phyloP scores from a whole-genome alignment of 129 eudicot genomes.

The Flaveria ramosissima region DNA sequence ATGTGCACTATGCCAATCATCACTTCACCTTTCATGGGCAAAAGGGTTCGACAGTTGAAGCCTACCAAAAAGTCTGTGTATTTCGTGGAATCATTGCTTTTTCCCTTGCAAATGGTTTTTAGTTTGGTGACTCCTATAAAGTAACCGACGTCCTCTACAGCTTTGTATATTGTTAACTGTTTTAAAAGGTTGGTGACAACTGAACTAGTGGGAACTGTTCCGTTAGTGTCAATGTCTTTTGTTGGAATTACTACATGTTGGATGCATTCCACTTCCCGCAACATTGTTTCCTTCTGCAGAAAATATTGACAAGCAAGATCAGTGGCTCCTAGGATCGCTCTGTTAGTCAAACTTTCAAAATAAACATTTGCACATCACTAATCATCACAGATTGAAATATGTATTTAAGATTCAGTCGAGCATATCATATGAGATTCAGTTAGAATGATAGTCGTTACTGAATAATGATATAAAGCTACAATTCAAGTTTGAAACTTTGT shows the following conservation, averaged over 20 bases:
- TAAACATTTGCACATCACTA: not conserved
- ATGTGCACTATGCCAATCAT: conserved; percentile 55
- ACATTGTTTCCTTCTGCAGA: conserved; percentile 49
- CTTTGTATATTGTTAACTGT: conserved; percentile 39
- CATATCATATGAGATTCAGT: not conserved
- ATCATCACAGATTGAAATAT: not conserved
- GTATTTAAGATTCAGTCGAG: not conserved
- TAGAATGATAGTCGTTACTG: not conserved
- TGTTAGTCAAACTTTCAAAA: not conserved
- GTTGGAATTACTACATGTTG: conserved; percentile 33
- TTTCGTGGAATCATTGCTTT: conserved; percentile 11
- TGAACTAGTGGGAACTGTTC: conserved; percentile 34
- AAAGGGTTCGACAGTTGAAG: conserved; percentile 53
- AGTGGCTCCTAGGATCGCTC: not conserved
- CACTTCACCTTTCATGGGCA: conserved; percentile 60
- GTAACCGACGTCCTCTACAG: conserved; percentile 52
- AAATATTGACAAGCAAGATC: not conserved
- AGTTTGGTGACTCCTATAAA: conserved; percentile 65
- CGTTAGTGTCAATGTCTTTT: conserved; percentile 34
- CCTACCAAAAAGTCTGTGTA: conserved; percentile 43
- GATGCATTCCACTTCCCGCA: conserved; percentile 38
- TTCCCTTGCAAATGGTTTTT: conserved; percentile 47
- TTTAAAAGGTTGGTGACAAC: conserved; percentile 45
- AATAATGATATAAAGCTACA: not conserved
- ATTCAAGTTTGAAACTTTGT: not conserved